Percentiles rank a stretch among this genome's conserved stretches.
Conservation (phyloP, 2,329 filamentous ascomycete species). For the Cordyceps tenuipes region DNA sequence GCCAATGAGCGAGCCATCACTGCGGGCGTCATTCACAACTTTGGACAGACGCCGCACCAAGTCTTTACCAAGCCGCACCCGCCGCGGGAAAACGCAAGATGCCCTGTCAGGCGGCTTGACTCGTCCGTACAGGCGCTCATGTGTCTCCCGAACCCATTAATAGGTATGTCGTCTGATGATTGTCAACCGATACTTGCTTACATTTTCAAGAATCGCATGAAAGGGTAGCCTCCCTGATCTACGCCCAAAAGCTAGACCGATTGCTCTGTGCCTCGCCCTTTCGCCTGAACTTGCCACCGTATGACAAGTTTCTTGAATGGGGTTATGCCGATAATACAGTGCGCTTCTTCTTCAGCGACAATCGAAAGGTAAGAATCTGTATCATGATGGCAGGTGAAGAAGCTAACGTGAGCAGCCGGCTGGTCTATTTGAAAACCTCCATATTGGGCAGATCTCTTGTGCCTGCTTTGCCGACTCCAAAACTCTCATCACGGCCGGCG, state of each 20-base stretch:
- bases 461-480: conserved; percentile 81
- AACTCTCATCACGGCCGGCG: conserved; percentile 83
- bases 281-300: conserved; percentile 80
- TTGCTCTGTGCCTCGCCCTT: conserved; percentile 78
- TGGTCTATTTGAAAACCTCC: conserved; percentile 87
- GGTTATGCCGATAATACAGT: conserved; percentile 89
- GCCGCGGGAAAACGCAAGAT: conserved; percentile 58
- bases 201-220: conserved; percentile 54
- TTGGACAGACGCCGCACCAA: conserved; percentile 94
- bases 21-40: conserved; percentile 96
- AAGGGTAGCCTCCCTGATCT: conserved; percentile 68
- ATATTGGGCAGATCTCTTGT: conserved; percentile 80
- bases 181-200: not conserved
- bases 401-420: conserved; percentile 44
- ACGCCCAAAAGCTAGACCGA: conserved; percentile 71
- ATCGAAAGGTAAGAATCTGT: conserved; percentile 50
- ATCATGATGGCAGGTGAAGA: conserved; percentile 2
- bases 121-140: conserved; percentile 67
- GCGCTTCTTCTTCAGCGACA: conserved; percentile 81
- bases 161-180: conserved; percentile 39
- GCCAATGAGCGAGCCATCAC: conserved; percentile 79
- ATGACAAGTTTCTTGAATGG: conserved; percentile 93
- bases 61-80: conserved; percentile 80
- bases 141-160: conserved; percentile 67
- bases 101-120: conserved; percentile 64